Percentiles rank a stretch among this genome's conserved stretches.
phyloP scores from a whole-genome alignment of 2,329 filamentous ascomycete species.

The Trichoderma sp. region DNA sequence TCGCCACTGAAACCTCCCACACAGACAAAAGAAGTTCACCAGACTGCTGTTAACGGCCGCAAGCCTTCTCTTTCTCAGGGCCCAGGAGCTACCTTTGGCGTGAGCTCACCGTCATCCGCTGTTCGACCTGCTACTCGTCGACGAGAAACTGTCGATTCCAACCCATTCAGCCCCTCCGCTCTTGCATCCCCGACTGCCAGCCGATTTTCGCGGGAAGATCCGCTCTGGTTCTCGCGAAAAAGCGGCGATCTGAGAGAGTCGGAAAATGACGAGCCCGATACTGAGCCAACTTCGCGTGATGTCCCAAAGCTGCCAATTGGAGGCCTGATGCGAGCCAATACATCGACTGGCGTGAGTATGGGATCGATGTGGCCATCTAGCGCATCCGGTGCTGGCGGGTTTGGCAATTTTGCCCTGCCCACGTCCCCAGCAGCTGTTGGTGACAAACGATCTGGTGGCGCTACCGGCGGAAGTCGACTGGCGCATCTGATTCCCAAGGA shows the following conservation, averaged over 20 bases:
- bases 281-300: conserved; percentile 39
- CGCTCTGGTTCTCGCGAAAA: conserved; percentile 61
- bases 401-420: conserved; percentile 83
- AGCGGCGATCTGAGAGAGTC: conserved; percentile 57
- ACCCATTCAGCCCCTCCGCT: conserved; percentile 58
- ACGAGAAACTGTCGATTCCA: conserved; percentile 77
- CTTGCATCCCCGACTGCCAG: conserved; percentile 65
- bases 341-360: conserved; percentile 52
- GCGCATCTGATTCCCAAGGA: conserved; percentile 84
- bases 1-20: conserved; percentile 86
- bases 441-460: conserved; percentile 75
- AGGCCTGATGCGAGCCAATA: conserved; percentile 59
- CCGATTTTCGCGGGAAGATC: conserved; percentile 66
- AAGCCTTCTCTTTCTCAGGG: conserved; percentile 83
- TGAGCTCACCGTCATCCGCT: conserved; percentile 72
- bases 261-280: conserved; percentile 58
- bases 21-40: conserved; percentile 68
- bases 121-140: conserved; percentile 76
- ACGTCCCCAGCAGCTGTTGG: conserved; percentile 58
- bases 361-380: conserved; percentile 54
- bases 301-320: conserved; percentile 47
- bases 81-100: conserved; percentile 65
- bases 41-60: conserved; percentile 67
- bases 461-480: conserved; percentile 78
- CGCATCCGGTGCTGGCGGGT: conserved; percentile 72